phyloP scores from a whole-genome alignment of 1,284 basidiomycete species.

The Tilletia horrida region DNA sequence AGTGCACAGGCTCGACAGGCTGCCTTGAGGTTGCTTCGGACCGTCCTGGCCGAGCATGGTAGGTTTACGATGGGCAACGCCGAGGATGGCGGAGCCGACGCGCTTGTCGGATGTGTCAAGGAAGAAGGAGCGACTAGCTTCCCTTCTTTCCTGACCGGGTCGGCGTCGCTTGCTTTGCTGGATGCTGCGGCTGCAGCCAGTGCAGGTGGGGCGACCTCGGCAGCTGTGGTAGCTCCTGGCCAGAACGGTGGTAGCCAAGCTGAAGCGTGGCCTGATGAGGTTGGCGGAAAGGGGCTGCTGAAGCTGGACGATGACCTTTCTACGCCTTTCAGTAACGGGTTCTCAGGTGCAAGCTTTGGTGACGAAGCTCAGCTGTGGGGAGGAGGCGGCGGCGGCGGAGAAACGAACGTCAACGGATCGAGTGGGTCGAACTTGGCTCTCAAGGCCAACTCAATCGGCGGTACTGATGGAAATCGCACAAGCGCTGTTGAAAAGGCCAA shows the following conservation, averaged over 20 bases:
- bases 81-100: no score
- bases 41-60: constrained; percentile 36
- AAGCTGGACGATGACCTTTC: constrained; percentile 2
- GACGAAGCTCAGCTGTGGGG: constrained; percentile 8
- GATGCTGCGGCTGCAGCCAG: not conserved
- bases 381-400: not conserved
- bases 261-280: constrained; percentile 6
- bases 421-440: no score
- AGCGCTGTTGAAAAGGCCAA: not conserved
- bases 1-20: constrained; percentile 20
- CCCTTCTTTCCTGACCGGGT: constrained; percentile 15
- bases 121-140: constrained; percentile 28
- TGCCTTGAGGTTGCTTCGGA: constrained; percentile 36
- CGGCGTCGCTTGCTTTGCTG: not conserved
- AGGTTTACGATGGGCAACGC: constrained; percentile 26
- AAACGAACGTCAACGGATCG: no score
- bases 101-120: constrained; percentile 17
- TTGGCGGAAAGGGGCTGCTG: not conserved
- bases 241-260: not conserved
- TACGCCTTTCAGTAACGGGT: no score
- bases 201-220: not conserved
- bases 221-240: not conserved
- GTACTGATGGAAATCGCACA: no score
- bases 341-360: not conserved
- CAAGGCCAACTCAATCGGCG: no score